Evolutionary conservation across 768 basidiomycete species (phyloP).

Genomic region (Nidula microcarpa): DNA sequence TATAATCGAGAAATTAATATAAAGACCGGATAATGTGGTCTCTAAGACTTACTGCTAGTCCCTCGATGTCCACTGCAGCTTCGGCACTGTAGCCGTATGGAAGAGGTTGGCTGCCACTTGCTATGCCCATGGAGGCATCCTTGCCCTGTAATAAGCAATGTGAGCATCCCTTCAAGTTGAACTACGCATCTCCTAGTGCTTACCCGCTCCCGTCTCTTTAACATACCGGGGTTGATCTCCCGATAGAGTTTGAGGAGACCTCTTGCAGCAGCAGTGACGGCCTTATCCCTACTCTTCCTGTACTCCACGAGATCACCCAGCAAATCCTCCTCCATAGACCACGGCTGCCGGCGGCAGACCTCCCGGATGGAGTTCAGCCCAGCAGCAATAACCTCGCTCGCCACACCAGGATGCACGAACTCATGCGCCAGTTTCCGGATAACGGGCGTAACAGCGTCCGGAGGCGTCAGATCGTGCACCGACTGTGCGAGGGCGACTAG

Average conservation of each 20-base stretch:
- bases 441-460: slow-evolving; percentile 86
- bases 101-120: slow-evolving; percentile 59
- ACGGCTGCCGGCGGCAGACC: slow-evolving; percentile 91
- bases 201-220: slow-evolving; percentile 85
- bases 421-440: slow-evolving; percentile 90
- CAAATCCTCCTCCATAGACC: slow-evolving; percentile 95
- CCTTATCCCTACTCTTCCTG: slow-evolving; percentile 91
- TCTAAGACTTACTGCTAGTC: slow-evolving; percentile 64
- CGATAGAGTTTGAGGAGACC: slow-evolving; percentile 87
- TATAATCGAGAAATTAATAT: slow-evolving; percentile 20
- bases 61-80: slow-evolving; percentile 84
- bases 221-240: slow-evolving; percentile 92
- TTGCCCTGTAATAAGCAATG: slow-evolving; percentile 63
- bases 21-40: background rate
- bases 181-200: slow-evolving; percentile 14
- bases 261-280: slow-evolving; percentile 84
- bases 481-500: slow-evolving; percentile 93
- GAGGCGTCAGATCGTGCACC: slow-evolving; percentile 92
- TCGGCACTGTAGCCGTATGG: slow-evolving; percentile 80
- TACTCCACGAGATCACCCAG: slow-evolving; percentile 93
- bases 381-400: slow-evolving; percentile 91
- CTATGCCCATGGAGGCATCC: slow-evolving; percentile 77
- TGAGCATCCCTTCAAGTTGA: slow-evolving; percentile 2
- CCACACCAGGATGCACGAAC: slow-evolving; percentile 97
- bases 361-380: slow-evolving; percentile 96